Evolutionary conservation across 164 flowering plant species (phyloP).

Genomic region (Paratinospora sagittata): DNA sequence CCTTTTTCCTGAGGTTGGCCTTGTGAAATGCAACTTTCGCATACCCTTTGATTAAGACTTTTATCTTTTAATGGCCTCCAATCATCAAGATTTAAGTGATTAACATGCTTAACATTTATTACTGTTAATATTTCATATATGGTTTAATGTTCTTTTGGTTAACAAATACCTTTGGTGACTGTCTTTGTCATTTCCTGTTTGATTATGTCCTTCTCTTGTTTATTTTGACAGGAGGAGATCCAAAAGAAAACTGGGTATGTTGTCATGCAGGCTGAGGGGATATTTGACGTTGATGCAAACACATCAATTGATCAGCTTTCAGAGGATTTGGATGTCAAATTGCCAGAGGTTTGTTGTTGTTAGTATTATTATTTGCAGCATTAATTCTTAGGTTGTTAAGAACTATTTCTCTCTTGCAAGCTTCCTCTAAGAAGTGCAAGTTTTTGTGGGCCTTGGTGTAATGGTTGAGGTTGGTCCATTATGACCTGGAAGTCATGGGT

Average conservation of each 20-base stretch:
- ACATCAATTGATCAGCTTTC: slow-evolving; percentile 96
- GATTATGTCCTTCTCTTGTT: not conserved
- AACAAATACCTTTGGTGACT: no score
- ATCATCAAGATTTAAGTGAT: no score
- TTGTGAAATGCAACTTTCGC: no score
- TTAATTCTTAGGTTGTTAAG: not conserved
- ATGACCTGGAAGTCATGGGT: no score
- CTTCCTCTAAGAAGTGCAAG: not conserved
- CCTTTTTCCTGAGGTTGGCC: no score
- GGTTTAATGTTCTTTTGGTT: not conserved
- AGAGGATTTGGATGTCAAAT: slow-evolving; percentile 78
- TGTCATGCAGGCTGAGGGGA: slow-evolving; percentile 92
- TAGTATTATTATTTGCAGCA: not conserved
- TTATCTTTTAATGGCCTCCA: no score
- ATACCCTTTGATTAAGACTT: no score
- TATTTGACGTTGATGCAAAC: slow-evolving; percentile 98
- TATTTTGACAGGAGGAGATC: slow-evolving; percentile 75
- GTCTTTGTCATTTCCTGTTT: not conserved
- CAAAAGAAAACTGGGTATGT: slow-evolving; percentile 94
- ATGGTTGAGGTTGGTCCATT: no score
- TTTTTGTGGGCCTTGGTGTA: not conserved
- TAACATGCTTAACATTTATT: no score
- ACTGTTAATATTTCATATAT: not conserved
- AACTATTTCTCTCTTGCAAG: not conserved
- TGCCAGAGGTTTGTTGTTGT: slow-evolving; percentile 70